These are phyloP conservation scores for Arthrobotrys pseudoclavata DNA, from an alignment of 2,329 filamentous ascomycete genomes.

Conservation along the genomic window DNA sequence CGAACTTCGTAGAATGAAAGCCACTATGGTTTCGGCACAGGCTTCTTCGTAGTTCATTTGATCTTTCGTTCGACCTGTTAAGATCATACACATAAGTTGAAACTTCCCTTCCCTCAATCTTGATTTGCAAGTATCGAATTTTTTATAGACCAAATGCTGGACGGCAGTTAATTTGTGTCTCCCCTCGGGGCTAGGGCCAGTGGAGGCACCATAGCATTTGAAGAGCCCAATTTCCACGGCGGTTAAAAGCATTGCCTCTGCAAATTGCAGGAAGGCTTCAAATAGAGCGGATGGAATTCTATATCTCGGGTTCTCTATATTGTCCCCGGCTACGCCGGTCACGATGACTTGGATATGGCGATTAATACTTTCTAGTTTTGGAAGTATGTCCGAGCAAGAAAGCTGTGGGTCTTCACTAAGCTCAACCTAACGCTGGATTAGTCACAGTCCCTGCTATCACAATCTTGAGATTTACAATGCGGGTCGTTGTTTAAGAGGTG, in stretches of 20 bases:
- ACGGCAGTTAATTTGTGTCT: neutral
- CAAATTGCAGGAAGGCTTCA: slow-evolving; percentile 27
- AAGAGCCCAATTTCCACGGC: neutral
- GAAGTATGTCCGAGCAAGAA: neutral
- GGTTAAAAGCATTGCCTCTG: slow-evolving; percentile 2
- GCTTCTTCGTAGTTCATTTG: slow-evolving; percentile 37
- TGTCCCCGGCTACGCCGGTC: slow-evolving; percentile 36
- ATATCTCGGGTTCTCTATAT: slow-evolving; percentile 36
- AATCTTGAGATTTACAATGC: no score
- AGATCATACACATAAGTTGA: slow-evolving; percentile 41
- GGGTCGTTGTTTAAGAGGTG: neutral
- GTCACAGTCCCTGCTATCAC: neutral
- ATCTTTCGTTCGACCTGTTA: slow-evolving; percentile 32
- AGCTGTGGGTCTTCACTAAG: neutral
- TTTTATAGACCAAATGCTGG: neutral
- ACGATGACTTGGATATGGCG: slow-evolving; percentile 22
- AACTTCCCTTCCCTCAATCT: slow-evolving; percentile 38
- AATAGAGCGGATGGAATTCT: slow-evolving; percentile 36
- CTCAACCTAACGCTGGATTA: slow-evolving; percentile 2
- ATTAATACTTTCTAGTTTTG: slow-evolving; percentile 17
- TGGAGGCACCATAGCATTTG: neutral
- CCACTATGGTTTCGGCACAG: slow-evolving; percentile 30
- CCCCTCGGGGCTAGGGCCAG: no score
- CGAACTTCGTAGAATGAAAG: slow-evolving; percentile 20
- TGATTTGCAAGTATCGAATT: slow-evolving; percentile 28